These are phyloP conservation scores for Alternaria incomplexa DNA, from an alignment of 2,329 filamentous ascomycete genomes.

Conservation along the genomic window DNA sequence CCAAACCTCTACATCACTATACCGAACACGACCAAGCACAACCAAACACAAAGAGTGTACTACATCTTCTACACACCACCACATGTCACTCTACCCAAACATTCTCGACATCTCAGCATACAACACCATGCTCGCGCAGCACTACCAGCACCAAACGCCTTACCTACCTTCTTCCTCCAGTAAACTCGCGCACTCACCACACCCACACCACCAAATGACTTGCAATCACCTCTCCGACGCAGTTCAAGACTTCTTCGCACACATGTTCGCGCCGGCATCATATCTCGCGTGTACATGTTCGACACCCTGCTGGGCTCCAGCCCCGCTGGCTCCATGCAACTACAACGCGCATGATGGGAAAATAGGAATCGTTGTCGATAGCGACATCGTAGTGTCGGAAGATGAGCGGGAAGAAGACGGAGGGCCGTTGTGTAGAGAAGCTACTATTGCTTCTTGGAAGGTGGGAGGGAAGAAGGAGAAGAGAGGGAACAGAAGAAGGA, in stretches of 20 bases:
- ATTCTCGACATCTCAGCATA: neutral
- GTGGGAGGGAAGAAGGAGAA: neutral
- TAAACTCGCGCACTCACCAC: neutral
- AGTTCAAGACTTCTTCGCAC: slow-evolving; percentile 17
- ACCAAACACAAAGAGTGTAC: neutral
- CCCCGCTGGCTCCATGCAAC: neutral
- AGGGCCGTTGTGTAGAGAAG: slow-evolving; percentile 29
- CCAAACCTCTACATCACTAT: neutral
- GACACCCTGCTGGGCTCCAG: neutral
- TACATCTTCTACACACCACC: neutral
- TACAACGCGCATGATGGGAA: neutral
- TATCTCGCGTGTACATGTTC: slow-evolving; percentile 19
- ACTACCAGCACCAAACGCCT: neutral
- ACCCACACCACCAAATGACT: slow-evolving; percentile 5
- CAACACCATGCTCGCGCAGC: slow-evolving; percentile 1
- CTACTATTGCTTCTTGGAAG: slow-evolving; percentile 29
- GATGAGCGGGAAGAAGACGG: slow-evolving; percentile 20
- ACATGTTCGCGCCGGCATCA: slow-evolving; percentile 22
- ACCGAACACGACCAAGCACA: neutral
- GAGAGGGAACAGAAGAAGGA: slow-evolving; percentile 17
- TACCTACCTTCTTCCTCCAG: neutral
- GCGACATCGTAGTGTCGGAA: slow-evolving; percentile 16
- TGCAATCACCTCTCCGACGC: slow-evolving; percentile 16
- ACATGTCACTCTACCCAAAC: slow-evolving; percentile 11
- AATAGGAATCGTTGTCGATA: slow-evolving; percentile 13